These are phyloP conservation scores for Bisporella sp. DNA, from an alignment of 2,329 filamentous ascomycete species.

Conservation along the genomic window DNA sequence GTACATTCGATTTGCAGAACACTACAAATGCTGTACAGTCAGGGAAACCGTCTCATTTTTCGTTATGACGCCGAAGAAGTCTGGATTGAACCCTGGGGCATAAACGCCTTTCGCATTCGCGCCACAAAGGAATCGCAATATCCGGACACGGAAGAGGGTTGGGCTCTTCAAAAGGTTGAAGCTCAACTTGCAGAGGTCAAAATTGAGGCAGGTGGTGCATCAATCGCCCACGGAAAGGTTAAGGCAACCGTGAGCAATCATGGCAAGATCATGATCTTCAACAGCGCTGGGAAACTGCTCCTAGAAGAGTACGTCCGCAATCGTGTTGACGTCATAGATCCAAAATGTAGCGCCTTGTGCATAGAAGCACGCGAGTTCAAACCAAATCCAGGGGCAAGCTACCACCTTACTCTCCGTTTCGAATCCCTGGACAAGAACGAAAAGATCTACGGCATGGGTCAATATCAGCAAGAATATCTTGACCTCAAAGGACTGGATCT, in stretches of 20 bases:
- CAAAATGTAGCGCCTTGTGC: constrained; percentile 43
- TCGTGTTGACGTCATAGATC: constrained; percentile 38
- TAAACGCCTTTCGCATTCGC: constrained; percentile 39
- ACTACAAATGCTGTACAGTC: constrained; percentile 16
- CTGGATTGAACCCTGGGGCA: constrained; percentile 42
- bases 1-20: neutral
- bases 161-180: constrained; percentile 28
- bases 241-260: constrained; percentile 36
- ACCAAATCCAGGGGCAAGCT: constrained; percentile 40
- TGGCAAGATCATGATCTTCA: constrained; percentile 41
- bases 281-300: constrained; percentile 34
- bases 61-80: constrained; percentile 38
- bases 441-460: constrained; percentile 62
- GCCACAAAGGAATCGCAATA: constrained; percentile 32
- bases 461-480: constrained; percentile 58
- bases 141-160: constrained; percentile 33
- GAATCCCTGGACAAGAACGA: constrained; percentile 48
- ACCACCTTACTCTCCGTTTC: constrained; percentile 50
- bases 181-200: neutral
- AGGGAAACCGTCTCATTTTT: constrained; percentile 23
- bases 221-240: constrained; percentile 40
- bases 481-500: constrained; percentile 56
- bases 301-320: constrained; percentile 45
- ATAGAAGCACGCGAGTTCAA: constrained; percentile 44
- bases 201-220: constrained; percentile 18